phyloP scores from a whole-genome alignment of 768 basidiomycete species.

The Agaricus blazei region DNA sequence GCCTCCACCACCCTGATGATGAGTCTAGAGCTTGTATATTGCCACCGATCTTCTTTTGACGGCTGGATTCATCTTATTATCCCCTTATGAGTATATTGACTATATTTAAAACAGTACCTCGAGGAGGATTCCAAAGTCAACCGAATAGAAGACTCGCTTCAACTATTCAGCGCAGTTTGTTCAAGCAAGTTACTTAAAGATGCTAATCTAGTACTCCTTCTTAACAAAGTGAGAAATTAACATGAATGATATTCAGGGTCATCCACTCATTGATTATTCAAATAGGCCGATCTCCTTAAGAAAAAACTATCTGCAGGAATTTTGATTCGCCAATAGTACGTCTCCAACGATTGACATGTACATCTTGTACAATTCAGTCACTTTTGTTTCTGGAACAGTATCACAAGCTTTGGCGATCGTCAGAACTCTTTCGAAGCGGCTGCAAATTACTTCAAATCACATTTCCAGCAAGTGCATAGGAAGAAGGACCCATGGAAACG shows the following conservation, averaged over 20 bases:
- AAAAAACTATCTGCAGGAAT: conserved; percentile 66
- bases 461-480: conserved; percentile 73
- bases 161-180: conserved; percentile 72
- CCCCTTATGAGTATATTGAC: too few relatives aligned
- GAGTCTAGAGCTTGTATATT: too few relatives aligned
- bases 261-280: neutral
- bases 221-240: conserved; percentile 62
- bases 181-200: conserved; percentile 69
- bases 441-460: conserved; percentile 78
- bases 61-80: neutral
- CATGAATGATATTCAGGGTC: conserved; percentile 2
- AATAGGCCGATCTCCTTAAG: conserved; percentile 65
- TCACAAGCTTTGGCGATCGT: conserved; percentile 72
- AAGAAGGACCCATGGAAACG: conserved; percentile 57
- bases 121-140: conserved; percentile 80
- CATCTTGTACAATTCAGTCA: neutral
- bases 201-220: conserved; percentile 67
- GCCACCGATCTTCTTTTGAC: too few relatives aligned
- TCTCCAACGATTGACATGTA: conserved; percentile 13
- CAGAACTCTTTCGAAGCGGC: conserved; percentile 68
- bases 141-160: conserved; percentile 76
- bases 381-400: conserved; percentile 33
- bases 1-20: too few relatives aligned
- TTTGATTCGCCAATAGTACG: conserved; percentile 74
- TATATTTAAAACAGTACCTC: conserved; percentile 47